Base-by-base conservation (phyloP, 345 rosid species). In the Salix suchowensis region DNA sequence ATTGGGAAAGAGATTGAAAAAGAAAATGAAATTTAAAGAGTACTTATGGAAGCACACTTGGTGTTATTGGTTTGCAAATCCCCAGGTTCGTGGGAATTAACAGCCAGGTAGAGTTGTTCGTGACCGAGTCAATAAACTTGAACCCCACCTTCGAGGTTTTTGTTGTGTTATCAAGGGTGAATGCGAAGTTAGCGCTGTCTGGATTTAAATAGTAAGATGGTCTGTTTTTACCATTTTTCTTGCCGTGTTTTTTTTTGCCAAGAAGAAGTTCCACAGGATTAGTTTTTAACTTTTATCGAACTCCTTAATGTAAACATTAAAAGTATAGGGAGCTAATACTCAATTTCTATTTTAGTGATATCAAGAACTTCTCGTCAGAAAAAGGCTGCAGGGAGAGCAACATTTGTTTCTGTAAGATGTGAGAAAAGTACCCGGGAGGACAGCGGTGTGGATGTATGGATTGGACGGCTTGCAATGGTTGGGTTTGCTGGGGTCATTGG, bases 401-500 rank as follows among this genome's bases (percentile, higher is more conserved):
- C 84, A 77, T 44, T 87, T 1, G 61, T 91, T 78, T 82, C 92
- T 64, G 58, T 91, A 18, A 87, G 91, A 86, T 87, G 97, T 52
- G 92, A 90, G 87, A 97, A 90, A 84, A 83, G 86, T 72, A 69
- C 89, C 71, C 76, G 79, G 76, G 88, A 72, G 21, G 74, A 90
- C 69, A 90, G 73, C 87, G 74, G 90, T 82, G 77, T 91, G 77
- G 97, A 93, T 77, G 89, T 93, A 69, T 95, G 98, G 98, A 88
- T 91, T 11, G 99, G 97, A 37, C 89, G 99, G 40, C 72, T 90
- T 44, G 99, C 99, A 19, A 93, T 92, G 98, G 62, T 92, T 78
- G 97, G 94, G 74, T 95, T 95, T 88, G 96, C 94, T 34, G 90
- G 76, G 50, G 96, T 96, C 28, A 79, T 92, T 68, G 84, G 84